phyloP scores from a whole-genome alignment of 768 basidiomycete species.

The Phylloporus arenicola region DNA sequence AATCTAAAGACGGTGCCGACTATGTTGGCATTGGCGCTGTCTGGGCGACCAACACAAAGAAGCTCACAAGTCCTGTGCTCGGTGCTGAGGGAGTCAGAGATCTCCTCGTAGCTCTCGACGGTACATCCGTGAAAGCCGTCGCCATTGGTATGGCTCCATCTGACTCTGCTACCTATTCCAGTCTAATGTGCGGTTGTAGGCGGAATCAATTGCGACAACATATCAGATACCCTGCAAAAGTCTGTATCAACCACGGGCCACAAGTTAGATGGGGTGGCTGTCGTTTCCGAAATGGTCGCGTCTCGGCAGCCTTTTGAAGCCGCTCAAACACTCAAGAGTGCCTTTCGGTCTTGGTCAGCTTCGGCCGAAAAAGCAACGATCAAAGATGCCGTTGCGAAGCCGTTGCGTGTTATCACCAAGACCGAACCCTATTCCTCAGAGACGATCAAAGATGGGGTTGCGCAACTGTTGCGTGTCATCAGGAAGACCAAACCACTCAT shows the following conservation, averaged over 20 bases:
- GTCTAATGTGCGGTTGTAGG: conserved; percentile 41
- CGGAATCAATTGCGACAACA: conserved; percentile 78
- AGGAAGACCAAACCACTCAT: conserved; percentile 59
- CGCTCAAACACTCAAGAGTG: conserved; percentile 40
- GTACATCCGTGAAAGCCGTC: conserved; percentile 63
- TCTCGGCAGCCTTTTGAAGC: conserved; percentile 51
- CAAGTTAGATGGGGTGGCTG: conserved; percentile 74
- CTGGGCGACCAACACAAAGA: conserved; percentile 77
- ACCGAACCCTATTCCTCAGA: conserved; percentile 33
- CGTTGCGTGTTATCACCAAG: conserved; percentile 49
- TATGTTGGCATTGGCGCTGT: conserved; percentile 88
- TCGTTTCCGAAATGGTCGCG: conserved; percentile 82
- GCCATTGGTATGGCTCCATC: conserved; percentile 64
- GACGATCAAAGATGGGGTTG: conserved; percentile 40
- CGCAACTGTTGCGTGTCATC: conserved; percentile 46
- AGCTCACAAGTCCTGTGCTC: conserved; percentile 54
- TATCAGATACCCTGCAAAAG: conserved; percentile 71
- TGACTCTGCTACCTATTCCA: not conserved
- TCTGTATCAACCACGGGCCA: conserved; percentile 53
- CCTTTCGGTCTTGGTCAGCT: conserved; percentile 31
- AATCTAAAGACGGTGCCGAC: conserved; percentile 66
- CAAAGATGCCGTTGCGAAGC: conserved; percentile 37
- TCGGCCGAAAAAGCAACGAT: conserved; percentile 26
- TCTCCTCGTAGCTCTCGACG: conserved; percentile 60
- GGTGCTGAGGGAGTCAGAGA: conserved; percentile 70